Conservation (phyloP, 2,329 filamentous ascomycete species). For the Exophiala viscosa region DNA sequence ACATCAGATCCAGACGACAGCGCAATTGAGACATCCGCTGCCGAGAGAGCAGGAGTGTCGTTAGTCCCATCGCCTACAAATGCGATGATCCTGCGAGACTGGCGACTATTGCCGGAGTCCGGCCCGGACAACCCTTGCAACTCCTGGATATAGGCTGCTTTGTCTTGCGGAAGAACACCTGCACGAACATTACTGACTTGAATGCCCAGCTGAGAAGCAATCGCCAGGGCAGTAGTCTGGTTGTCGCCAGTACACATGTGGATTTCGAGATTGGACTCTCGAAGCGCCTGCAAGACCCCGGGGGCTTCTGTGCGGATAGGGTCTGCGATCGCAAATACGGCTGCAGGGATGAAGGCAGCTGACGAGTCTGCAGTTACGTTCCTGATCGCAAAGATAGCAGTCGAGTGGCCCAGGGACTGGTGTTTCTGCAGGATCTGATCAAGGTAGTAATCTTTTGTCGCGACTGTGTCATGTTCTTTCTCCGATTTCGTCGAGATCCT, state of each 20-base stretch:
- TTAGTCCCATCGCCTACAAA: slow-evolving; percentile 90
- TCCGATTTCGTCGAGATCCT: not conserved
- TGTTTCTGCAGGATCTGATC: slow-evolving; percentile 11
- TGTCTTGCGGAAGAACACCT: slow-evolving; percentile 79
- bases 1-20: slow-evolving; percentile 79
- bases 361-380: slow-evolving; percentile 19
- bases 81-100: slow-evolving; percentile 58
- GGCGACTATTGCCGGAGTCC: slow-evolving; percentile 28
- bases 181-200: slow-evolving; percentile 71
- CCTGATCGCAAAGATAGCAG: slow-evolving; percentile 43
- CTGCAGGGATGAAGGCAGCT: slow-evolving; percentile 47
- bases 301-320: slow-evolving; percentile 71
- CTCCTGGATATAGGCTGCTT: slow-evolving; percentile 48
- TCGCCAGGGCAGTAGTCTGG: slow-evolving; percentile 72
- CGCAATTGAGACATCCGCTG: slow-evolving; percentile 78
- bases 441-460: slow-evolving; percentile 13
- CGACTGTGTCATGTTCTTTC: not conserved
- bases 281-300: slow-evolving; percentile 62
- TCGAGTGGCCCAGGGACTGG: slow-evolving; percentile 40
- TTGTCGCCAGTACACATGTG: slow-evolving; percentile 97
- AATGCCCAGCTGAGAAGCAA: slow-evolving; percentile 74
- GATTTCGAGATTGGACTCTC: slow-evolving; percentile 60
- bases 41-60: slow-evolving; percentile 74
- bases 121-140: slow-evolving; percentile 43
- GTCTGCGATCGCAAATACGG: slow-evolving; percentile 74